phyloP scores from a whole-genome alignment of 495 filamentous ascomycete genomes.

The Ascobolus immersus region DNA sequence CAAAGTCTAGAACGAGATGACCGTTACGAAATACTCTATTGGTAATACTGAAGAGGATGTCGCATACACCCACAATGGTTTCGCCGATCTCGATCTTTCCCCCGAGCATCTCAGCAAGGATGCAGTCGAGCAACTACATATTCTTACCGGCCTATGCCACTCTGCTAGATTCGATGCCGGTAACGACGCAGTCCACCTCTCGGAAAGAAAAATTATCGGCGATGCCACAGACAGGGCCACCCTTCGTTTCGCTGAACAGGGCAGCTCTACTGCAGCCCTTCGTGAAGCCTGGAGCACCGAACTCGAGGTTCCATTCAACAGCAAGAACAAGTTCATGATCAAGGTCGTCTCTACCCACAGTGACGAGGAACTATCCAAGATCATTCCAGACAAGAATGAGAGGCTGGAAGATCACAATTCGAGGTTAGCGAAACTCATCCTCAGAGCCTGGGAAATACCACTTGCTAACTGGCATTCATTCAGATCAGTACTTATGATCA shows the following conservation, averaged over 20 bases:
- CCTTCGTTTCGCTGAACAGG: constrained; percentile 35
- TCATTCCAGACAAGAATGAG: no score
- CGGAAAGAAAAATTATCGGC: constrained; percentile 34
- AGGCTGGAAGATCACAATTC: no score
- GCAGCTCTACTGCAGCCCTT: constrained; percentile 26
- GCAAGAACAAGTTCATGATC: constrained; percentile 57
- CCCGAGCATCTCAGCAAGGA: no score
- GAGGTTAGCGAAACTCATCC: no score
- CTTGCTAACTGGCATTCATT: no score
- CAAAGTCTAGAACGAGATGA: constrained; percentile 28
- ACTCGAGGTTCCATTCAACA: constrained; percentile 48
- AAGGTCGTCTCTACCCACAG: background rate
- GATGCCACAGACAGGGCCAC: constrained; percentile 51
- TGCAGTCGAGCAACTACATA: constrained; percentile 22
- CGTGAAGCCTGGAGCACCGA: constrained; percentile 28
- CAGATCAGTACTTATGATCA: constrained; percentile 36
- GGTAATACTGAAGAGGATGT: background rate
- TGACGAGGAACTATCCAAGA: background rate
- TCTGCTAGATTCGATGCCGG: constrained; percentile 40
- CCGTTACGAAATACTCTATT: constrained; percentile 29
- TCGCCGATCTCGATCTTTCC: constrained; percentile 9
- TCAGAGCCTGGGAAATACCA: no score
- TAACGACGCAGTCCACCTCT: constrained; percentile 25
- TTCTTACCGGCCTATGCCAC: constrained; percentile 37
- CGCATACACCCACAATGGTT: background rate